Percentiles rank a stretch among this genome's conserved stretches.
These are phyloP conservation scores for Graphilbum ipis-grandicollis DNA, from an alignment of 2,329 filamentous ascomycete species.

Conservation along the genomic window DNA sequence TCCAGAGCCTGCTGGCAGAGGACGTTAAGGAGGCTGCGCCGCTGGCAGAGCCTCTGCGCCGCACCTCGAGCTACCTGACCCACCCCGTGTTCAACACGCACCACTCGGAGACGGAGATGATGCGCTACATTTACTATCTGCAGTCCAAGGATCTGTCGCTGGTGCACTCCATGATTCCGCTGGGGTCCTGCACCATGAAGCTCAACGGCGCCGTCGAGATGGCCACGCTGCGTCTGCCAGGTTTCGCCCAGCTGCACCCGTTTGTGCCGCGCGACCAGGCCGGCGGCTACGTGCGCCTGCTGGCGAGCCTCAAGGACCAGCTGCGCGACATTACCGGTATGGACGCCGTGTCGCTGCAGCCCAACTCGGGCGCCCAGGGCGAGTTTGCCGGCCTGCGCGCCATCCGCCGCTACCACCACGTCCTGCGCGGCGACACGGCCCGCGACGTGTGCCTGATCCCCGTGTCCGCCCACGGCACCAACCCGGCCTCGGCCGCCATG, in stretches of 20 bases:
- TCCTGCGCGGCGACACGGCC: slow-evolving; percentile 43
- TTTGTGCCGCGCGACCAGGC: slow-evolving; percentile 49
- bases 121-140: slow-evolving; percentile 84
- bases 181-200: slow-evolving; percentile 98
- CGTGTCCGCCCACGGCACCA: slow-evolving; percentile 88
- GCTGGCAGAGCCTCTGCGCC: slow-evolving; percentile 43
- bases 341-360: slow-evolving; percentile 75
- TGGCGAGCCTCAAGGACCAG: slow-evolving; percentile 56
- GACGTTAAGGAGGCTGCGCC: slow-evolving; percentile 12
- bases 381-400: slow-evolving; percentile 83
- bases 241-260: slow-evolving; percentile 67
- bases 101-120: slow-evolving; percentile 85
- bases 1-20: slow-evolving; percentile 21
- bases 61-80: slow-evolving; percentile 61
- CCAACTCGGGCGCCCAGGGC: slow-evolving; percentile 90
- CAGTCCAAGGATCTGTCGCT: slow-evolving; percentile 89
- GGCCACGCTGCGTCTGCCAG: slow-evolving; percentile 63
- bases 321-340: slow-evolving; percentile 76
- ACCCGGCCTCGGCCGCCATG: slow-evolving; percentile 91
- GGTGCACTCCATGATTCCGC: slow-evolving; percentile 92
- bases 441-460: slow-evolving; percentile 90
- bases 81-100: slow-evolving; percentile 91
- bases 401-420: slow-evolving; percentile 69
- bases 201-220: slow-evolving; percentile 89
- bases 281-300: slow-evolving; percentile 52